These are phyloP conservation scores for Linaria vulgaris DNA, from an alignment of 257 asterid genomes.

Conservation along the genomic window DNA sequence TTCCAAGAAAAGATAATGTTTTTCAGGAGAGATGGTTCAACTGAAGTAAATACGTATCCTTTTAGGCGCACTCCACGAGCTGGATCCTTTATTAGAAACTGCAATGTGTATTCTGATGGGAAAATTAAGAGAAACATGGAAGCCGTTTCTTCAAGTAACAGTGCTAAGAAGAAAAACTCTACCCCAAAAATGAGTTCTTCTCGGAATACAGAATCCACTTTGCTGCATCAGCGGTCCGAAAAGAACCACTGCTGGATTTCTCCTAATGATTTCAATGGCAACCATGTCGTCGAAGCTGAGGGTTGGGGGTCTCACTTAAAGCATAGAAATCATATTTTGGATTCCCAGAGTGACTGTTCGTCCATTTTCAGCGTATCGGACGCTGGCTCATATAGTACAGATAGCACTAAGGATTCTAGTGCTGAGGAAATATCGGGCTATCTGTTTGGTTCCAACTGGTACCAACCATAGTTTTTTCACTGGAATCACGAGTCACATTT, in stretches of 20 bases:
- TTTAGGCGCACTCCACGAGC: slow-evolving; percentile 38
- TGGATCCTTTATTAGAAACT: slow-evolving; percentile 23
- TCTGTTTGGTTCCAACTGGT: slow-evolving; percentile 48
- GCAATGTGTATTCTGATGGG: slow-evolving; percentile 29
- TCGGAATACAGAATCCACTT: slow-evolving; percentile 20
- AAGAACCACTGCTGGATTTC: slow-evolving; percentile 30
- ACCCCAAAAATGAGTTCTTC: slow-evolving; percentile 33
- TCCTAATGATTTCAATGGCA: slow-evolving; percentile 31
- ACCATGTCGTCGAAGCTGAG: slow-evolving; percentile 26
- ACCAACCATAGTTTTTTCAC: slow-evolving; percentile 22
- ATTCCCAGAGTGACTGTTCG: slow-evolving; percentile 52
- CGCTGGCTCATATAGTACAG: slow-evolving; percentile 58
- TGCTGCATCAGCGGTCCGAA: slow-evolving; percentile 27
- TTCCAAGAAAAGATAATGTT: neutral
- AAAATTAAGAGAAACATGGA: slow-evolving; percentile 35
- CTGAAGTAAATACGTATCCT: slow-evolving; percentile 2
- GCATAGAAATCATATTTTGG: slow-evolving; percentile 31
- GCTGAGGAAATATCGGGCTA: slow-evolving; percentile 55
- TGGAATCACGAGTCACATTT: neutral
- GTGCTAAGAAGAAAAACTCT: slow-evolving; percentile 34
- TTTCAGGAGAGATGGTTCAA: neutral
- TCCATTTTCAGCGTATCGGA: slow-evolving; percentile 56
- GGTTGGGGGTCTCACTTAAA: slow-evolving; percentile 23
- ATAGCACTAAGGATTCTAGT: slow-evolving; percentile 60
- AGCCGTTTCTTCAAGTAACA: slow-evolving; percentile 40